Base-by-base conservation (phyloP, 2,329 filamentous ascomycete species). In the Talaromyces funiculosus region DNA sequence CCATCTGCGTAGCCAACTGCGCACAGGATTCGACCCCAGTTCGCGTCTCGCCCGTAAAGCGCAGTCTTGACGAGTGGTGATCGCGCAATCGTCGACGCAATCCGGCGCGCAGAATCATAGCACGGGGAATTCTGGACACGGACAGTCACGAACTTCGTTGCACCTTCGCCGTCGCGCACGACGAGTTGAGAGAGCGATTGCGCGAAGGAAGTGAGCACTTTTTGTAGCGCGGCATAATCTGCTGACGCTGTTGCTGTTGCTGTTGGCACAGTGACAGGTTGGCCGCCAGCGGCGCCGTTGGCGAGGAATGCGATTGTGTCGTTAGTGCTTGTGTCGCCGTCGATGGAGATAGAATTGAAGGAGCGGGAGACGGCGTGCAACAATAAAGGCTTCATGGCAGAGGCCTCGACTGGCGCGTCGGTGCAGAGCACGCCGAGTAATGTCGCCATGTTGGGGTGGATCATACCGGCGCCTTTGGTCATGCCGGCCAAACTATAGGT, bases 391-490 rank as follows among this genome's bases (percentile, higher is more conserved):
- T 86, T 84, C 62, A 97, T 84, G 9, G 88, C 82, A 0, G 76
- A 72, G 3, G 89, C 81, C 0, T 86, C 82, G 69, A 97, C 84
- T 31, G 92, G 89, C 0, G 89, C 93, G 68, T 99, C 94, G 14
- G 94, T 99, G 69, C 90, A 92, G 69, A 97, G 84, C 63, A 97
- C 89, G 58, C 90, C 92, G 37, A 99, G 86, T 35, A 97, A 84
- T 0, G 94, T 99, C 31, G 92, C 94, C 92, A 99, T 96, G 80
- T 99, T 97, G 53, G 94, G 94, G 72, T 97, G 92, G 74, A 99
- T 96, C 94, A 99, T 99, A 71, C 94, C 94, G 4, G 94, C 94
- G 61, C 94, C 94, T 80, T 99, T 99, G 70, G 93, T 96, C 86
- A 96, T 95, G 67, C 94, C 94, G 12, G 90, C 92, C 54, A 99